Evolutionary conservation across 352 stramenopile genomes (phyloP).

Genomic region (Thraustochytrium sp.): DNA sequence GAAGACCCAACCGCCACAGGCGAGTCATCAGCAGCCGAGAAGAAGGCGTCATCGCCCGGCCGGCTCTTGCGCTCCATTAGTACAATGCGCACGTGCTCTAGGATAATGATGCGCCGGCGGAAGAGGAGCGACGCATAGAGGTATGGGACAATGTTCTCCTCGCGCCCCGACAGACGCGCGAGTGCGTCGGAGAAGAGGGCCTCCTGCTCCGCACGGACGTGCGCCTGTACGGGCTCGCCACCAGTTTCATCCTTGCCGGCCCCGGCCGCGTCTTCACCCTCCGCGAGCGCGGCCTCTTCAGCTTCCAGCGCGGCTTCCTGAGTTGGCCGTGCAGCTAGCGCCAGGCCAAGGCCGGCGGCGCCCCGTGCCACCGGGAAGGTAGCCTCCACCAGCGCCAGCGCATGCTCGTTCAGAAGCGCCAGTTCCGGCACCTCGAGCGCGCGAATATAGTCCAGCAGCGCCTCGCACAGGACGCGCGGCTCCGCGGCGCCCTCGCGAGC

Average conservation of each 20-base stretch:
- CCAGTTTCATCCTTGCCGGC: not conserved
- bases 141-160: not conserved
- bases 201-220: not conserved
- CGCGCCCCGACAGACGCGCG: not conserved
- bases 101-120: not conserved
- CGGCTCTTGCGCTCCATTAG: not conserved
- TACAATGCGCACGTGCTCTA: slow-evolving; percentile 10
- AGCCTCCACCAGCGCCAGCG: not conserved
- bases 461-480: not conserved
- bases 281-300: not conserved
- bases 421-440: not conserved
- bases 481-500: not conserved
- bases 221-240: not conserved
- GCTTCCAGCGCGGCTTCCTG: not conserved
- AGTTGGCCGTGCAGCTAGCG: not conserved
- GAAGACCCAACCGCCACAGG: not conserved
- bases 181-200: not conserved
- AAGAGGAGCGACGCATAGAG: slow-evolving; percentile 24
- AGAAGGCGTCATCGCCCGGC: slow-evolving; percentile 12
- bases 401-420: slow-evolving; percentile 8
- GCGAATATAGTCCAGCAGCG: not conserved
- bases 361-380: not conserved
- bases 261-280: not conserved
- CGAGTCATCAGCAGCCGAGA: not conserved
- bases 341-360: not conserved